Evolutionary conservation across 2,329 filamentous ascomycete species (phyloP).

Genomic region (Alternaria brassicae): DNA sequence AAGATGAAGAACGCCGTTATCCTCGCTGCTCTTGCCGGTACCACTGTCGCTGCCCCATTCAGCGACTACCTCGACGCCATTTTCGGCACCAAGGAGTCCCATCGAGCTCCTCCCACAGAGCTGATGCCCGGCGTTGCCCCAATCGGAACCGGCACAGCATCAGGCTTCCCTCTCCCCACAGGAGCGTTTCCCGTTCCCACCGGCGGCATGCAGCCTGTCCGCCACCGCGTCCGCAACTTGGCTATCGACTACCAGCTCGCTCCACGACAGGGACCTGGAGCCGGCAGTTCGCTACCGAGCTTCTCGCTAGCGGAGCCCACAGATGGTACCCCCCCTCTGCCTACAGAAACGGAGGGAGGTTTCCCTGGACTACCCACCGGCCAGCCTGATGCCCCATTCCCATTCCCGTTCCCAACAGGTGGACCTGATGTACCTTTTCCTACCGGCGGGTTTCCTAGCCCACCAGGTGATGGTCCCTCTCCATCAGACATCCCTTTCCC

Average conservation of each 20-base stretch:
- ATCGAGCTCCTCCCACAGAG: conserved; percentile 5
- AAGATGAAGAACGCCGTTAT: conserved; percentile 33
- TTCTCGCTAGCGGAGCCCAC: conserved; percentile 21
- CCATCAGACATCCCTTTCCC: neutral
- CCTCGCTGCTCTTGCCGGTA: conserved; percentile 33
- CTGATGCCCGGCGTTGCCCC: conserved; percentile 9
- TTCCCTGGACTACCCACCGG: neutral
- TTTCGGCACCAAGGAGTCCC: conserved; percentile 20
- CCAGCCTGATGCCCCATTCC: neutral
- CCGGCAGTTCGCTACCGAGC: conserved; percentile 12
- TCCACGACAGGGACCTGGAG: conserved; percentile 14
- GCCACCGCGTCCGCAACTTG: conserved; percentile 2
- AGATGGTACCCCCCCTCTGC: neutral
- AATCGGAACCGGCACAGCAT: conserved; percentile 1
- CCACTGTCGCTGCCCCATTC: conserved; percentile 27
- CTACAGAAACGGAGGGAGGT: neutral
- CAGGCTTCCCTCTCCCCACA: conserved; percentile 15
- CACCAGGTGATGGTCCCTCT: neutral
- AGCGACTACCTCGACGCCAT: conserved; percentile 19
- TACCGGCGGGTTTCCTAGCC: conserved; percentile 8
- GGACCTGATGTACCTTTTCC: neutral
- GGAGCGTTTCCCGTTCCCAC: neutral
- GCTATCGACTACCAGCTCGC: conserved; percentile 28
- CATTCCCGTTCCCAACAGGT: neutral
- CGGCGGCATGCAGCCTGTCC: neutral